Conservation (phyloP, 179 eudicot genomes). For the Gypsophila paniculata region DNA sequence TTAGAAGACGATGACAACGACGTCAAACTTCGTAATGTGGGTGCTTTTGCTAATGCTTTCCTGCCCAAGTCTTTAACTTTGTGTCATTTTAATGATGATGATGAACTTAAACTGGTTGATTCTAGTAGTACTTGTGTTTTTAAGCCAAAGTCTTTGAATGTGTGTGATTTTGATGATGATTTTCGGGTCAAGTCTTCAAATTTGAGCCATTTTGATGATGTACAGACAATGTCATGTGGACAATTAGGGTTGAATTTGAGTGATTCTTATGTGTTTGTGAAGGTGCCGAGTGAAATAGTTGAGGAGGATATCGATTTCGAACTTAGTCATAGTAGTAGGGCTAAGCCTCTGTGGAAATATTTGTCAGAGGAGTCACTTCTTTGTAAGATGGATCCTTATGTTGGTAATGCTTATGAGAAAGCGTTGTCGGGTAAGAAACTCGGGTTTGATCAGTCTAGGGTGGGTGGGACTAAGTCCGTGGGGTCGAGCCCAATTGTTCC, state of each 20-base stretch:
- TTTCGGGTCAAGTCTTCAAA: slow-evolving; percentile 20
- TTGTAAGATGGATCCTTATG: slow-evolving; percentile 69
- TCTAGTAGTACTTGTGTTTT: slow-evolving; percentile 14
- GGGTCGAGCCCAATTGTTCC: slow-evolving; percentile 24
- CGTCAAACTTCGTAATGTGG: not conserved
- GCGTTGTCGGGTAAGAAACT: slow-evolving; percentile 46
- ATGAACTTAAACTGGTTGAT: slow-evolving; percentile 15
- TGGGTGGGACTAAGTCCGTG: slow-evolving; percentile 14
- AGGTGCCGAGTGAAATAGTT: slow-evolving; percentile 32
- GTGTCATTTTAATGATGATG: slow-evolving; percentile 1
- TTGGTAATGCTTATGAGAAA: slow-evolving; percentile 52
- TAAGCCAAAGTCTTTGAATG: slow-evolving; percentile 4
- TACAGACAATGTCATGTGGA: slow-evolving; percentile 25
- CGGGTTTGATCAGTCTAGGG: slow-evolving; percentile 24
- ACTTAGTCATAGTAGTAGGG: slow-evolving; percentile 20
- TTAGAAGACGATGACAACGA: slow-evolving; percentile 53
- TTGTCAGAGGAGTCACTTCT: slow-evolving; percentile 83
- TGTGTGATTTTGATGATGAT: slow-evolving; percentile 3
- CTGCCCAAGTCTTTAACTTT: not conserved
- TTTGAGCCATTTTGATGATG: slow-evolving; percentile 11
- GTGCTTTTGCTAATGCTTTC: slow-evolving; percentile 6
- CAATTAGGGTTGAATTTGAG: slow-evolving; percentile 22
- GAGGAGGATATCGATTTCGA: slow-evolving; percentile 24
- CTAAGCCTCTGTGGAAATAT: slow-evolving; percentile 89
- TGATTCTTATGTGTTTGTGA: slow-evolving; percentile 55